Evolutionary conservation across 2,329 filamentous ascomycete species (phyloP).

Genomic region (Fusarium protoensiforme): DNA sequence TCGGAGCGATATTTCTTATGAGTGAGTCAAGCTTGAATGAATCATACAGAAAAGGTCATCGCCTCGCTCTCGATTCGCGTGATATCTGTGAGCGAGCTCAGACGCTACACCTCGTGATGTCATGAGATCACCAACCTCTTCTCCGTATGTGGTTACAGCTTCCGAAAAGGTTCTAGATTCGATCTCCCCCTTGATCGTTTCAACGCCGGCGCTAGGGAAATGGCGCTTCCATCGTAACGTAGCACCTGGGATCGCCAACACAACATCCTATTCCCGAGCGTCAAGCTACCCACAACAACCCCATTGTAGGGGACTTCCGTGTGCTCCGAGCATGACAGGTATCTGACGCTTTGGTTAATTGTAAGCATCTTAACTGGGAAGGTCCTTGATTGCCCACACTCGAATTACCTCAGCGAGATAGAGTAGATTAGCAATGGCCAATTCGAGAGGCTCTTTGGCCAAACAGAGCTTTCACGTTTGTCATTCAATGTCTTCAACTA

Average conservation of each 20-base stretch:
- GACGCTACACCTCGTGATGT: not conserved
- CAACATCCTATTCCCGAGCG: not conserved
- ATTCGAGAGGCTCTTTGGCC: not conserved
- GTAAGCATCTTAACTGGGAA: constrained; percentile 24
- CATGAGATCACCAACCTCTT: not conserved
- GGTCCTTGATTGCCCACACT: constrained; percentile 16
- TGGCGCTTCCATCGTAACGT: constrained; percentile 1
- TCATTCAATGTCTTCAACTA: constrained; percentile 12
- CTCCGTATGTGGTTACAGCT: not conserved
- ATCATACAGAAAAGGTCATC: constrained; percentile 1
- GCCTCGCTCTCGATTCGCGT: not conserved
- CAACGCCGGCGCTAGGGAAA: not conserved
- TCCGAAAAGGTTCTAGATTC: not conserved
- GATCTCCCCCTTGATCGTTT: not conserved
- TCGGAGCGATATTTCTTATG: not conserved
- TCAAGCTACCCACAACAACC: constrained; percentile 7
- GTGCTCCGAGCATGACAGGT: constrained; percentile 1
- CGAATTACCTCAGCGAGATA: constrained; percentile 11
- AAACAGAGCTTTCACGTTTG: constrained; percentile 9
- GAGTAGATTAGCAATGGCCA: constrained; percentile 14
- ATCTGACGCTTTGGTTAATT: constrained; percentile 13
- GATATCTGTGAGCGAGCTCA: not conserved
- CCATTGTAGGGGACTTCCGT: not conserved
- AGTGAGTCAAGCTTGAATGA: not conserved
- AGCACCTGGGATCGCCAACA: not conserved